Evolutionary conservation across 2,329 filamentous ascomycete genomes (phyloP).

Genomic region (Fusarium chaquense): DNA sequence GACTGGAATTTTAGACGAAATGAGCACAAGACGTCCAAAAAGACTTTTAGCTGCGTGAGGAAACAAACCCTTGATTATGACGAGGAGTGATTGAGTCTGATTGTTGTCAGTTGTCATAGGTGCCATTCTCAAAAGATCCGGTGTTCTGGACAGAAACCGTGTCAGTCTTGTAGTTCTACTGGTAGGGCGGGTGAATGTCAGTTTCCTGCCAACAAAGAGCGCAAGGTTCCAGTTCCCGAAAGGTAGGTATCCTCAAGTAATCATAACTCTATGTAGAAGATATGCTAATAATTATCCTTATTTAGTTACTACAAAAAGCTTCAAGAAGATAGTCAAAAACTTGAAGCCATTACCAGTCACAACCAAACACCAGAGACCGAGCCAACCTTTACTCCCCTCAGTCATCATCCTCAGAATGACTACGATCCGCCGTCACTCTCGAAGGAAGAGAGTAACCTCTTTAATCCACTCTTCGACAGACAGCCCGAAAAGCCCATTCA

Average conservation of each 20-base stretch:
- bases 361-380: slow-evolving; percentile 37
- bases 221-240: slow-evolving; percentile 52
- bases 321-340: slow-evolving; percentile 22
- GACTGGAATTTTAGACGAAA: not conserved
- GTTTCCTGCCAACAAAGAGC: slow-evolving; percentile 56
- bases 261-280: not conserved
- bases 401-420: slow-evolving; percentile 36
- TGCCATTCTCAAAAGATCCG: slow-evolving; percentile 61
- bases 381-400: slow-evolving; percentile 13
- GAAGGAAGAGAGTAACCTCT: slow-evolving; percentile 46
- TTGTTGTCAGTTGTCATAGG: slow-evolving; percentile 51
- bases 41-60: slow-evolving; percentile 47
- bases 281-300: not conserved
- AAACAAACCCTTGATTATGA: not conserved
- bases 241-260: slow-evolving; percentile 1
- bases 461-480: slow-evolving; percentile 47
- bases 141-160: slow-evolving; percentile 59
- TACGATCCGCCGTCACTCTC: slow-evolving; percentile 34
- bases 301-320: slow-evolving; percentile 35
- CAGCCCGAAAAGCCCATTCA: slow-evolving; percentile 36
- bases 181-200: slow-evolving; percentile 54
- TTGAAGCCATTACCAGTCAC: slow-evolving; percentile 14
- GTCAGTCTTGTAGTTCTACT: slow-evolving; percentile 54
- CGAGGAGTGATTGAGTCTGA: slow-evolving; percentile 8
- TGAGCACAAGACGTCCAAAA: slow-evolving; percentile 42